Evolutionary conservation across 2,329 filamentous ascomycete species (phyloP).

Genomic region (Rhynchosporium secalis): DNA sequence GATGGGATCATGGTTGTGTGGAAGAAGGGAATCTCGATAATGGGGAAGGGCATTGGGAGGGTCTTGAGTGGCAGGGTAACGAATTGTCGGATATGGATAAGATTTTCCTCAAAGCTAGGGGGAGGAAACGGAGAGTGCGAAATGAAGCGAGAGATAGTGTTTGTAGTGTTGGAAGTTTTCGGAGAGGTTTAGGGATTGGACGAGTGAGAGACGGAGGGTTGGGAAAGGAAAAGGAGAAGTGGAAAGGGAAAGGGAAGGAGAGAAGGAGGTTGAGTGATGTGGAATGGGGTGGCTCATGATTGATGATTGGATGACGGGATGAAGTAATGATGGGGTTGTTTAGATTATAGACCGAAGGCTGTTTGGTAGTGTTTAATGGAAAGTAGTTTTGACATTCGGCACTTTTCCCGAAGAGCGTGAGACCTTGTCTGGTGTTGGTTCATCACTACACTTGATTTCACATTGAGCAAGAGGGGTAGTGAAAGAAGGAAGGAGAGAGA

Average conservation of each 20-base stretch:
- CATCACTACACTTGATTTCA: too few relatives aligned
- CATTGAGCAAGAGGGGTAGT: too few relatives aligned
- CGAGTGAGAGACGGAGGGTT: background rate
- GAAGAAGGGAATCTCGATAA: background rate
- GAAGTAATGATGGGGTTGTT: too few relatives aligned
- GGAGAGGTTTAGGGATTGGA: background rate
- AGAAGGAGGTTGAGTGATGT: background rate
- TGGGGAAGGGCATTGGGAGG: background rate
- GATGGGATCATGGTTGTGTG: background rate
- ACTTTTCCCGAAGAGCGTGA: too few relatives aligned
- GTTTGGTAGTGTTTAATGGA: too few relatives aligned
- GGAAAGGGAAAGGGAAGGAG: background rate
- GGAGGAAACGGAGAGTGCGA: background rate
- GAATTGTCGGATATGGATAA: constrained; percentile 8
- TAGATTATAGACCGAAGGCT: too few relatives aligned
- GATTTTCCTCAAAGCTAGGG: constrained; percentile 1
- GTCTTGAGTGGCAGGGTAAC: background rate
- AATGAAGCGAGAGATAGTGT: too few relatives aligned
- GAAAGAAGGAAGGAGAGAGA: too few relatives aligned
- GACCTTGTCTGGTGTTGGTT: too few relatives aligned
- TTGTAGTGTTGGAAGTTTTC: background rate
- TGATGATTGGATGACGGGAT: background rate
- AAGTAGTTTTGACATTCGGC: too few relatives aligned
- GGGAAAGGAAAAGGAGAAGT: background rate
- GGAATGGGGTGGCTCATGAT: constrained; percentile 3